Evolutionary conservation across 2,329 filamentous ascomycete genomes (phyloP).

Genomic region (Fusarium lyarnte): DNA sequence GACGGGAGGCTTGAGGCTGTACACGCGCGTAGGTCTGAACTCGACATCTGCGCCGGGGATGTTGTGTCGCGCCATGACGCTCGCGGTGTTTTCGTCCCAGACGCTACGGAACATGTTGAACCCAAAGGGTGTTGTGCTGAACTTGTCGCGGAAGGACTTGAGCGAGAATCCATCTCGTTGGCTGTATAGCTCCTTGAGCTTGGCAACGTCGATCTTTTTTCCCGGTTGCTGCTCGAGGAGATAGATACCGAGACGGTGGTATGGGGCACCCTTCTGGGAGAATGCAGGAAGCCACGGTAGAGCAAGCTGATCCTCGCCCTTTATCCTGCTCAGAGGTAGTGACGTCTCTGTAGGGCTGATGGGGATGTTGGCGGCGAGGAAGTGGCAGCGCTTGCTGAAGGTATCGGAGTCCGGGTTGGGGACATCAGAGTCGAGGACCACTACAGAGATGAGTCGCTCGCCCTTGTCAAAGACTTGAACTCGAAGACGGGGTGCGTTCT

Average conservation of each 20-base stretch:
- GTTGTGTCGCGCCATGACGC: conserved; percentile 83
- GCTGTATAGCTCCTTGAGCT: conserved; percentile 63
- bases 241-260: conserved; percentile 88
- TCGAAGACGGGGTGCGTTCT: conserved; percentile 76
- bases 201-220: conserved; percentile 63
- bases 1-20: conserved; percentile 70
- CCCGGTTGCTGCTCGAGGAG: conserved; percentile 81
- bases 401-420: conserved; percentile 78
- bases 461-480: conserved; percentile 88
- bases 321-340: conserved; percentile 72
- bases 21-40: conserved; percentile 81
- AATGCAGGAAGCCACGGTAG: conserved; percentile 86
- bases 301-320: conserved; percentile 71
- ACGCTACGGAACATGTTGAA: conserved; percentile 87
- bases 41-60: conserved; percentile 83
- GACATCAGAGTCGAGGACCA: conserved; percentile 90
- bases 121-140: conserved; percentile 77
- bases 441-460: conserved; percentile 83
- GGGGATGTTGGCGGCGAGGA: conserved; percentile 75
- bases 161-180: conserved; percentile 76
- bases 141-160: conserved; percentile 76
- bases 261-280: conserved; percentile 88
- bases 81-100: conserved; percentile 90
- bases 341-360: conserved; percentile 63
- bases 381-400: conserved; percentile 87